Base-by-base conservation (phyloP, 371 early-diverging fungal genomes). In the Mucor indicus region DNA sequence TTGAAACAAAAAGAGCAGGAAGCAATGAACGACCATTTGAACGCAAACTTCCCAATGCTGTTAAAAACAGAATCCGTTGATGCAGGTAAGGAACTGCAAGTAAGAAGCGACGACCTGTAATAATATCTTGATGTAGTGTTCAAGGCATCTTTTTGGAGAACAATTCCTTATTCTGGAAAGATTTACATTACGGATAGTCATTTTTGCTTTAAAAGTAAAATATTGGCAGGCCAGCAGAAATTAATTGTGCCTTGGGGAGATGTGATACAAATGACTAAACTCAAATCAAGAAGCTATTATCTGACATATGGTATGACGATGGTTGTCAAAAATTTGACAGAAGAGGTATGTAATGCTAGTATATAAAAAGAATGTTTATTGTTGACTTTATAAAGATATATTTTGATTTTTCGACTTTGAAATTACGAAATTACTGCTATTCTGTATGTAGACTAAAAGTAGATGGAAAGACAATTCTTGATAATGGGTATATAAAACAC, bases 191-290 rank as follows among this genome's bases (percentile, higher is more conserved):
- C 87, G 1, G 70, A 68, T 10, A 60, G 77, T 45, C 79, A 80
- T 53, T 40, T 89, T 9, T 84, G 84, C 50, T 89, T 79, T 62
- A 69, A 75, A 46, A 80, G 85, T 22, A 78, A 75, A 36, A 60
- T 77, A 1, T 62, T 83, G 13, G 84, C 81, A 15, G 72, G 75
- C 4, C 55, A 77, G 19, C 73, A 79, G 33, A 79, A 78, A 53
- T 72, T 80, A 21, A 59, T 69, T 22, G 57, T 75, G 4, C 71
- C 75, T 11, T 46, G 62, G 48, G 23, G 32, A n/a, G 71, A 75
- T 62, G 58, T 75, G 15, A 59, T 55, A 15, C 37, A 45, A 22
- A 49, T 68, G 3, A 57, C 59, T 10, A 60, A 60, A 17, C 17
- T 60, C 3, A 60, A 64, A 20, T 55, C 64, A 25, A 54, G 58